Conservation (phyloP, 176 grass and related monocot species). For the Oryza nivara region DNA sequence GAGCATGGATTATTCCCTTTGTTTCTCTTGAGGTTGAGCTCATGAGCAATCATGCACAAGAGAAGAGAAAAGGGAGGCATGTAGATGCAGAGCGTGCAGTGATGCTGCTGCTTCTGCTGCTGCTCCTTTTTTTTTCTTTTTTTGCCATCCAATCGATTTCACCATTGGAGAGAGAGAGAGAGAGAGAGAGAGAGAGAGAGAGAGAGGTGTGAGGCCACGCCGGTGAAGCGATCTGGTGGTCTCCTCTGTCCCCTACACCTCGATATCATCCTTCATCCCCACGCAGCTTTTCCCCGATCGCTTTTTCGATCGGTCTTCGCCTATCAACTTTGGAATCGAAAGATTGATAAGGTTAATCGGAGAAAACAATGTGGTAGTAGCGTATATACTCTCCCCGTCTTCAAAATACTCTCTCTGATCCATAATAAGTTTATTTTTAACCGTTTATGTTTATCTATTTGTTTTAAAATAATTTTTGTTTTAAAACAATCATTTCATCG, state of each 20-base stretch:
- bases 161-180: no score
- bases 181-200: no score
- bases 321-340: not conserved
- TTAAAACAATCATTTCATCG: no score
- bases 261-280: not conserved
- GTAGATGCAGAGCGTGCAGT: not conserved
- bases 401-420: no score
- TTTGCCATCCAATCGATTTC: not conserved
- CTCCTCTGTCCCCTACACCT: constrained; percentile 14
- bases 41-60: not conserved
- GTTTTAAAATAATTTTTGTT: no score
- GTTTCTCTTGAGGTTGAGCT: not conserved
- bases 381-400: no score
- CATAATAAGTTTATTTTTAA: no score
- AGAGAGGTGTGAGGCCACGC: not conserved
- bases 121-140: not conserved
- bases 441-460: no score
- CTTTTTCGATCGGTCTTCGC: not conserved
- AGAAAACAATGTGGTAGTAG: not conserved
- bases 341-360: not conserved
- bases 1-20: constrained; percentile 18
- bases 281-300: not conserved
- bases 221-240: constrained; percentile 25
- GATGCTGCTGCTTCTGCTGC: not conserved
- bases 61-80: no score